Conservation (phyloP, 306 rosid genomes). For the Sicyos baderoa region DNA sequence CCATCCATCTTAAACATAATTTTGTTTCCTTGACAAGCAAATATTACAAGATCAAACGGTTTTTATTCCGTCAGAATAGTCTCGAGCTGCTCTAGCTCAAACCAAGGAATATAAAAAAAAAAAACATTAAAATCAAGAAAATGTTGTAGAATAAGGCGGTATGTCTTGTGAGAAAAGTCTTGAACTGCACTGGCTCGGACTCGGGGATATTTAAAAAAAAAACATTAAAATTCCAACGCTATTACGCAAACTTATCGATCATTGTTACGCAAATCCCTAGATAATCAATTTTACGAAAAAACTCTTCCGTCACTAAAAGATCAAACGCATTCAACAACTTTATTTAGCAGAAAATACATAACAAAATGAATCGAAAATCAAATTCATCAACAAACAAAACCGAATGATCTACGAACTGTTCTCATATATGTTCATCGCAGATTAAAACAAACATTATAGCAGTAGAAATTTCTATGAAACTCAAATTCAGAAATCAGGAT, state of each 20-base stretch:
- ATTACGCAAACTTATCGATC: background rate
- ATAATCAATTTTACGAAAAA: background rate
- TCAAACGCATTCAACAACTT: background rate
- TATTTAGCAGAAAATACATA: background rate
- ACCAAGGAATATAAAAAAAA: too few relatives aligned
- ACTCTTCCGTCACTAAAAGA: background rate
- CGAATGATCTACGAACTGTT: background rate
- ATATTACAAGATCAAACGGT: too few relatives aligned
- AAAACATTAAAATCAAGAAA: too few relatives aligned
- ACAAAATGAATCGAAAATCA: background rate
- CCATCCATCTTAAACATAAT: too few relatives aligned
- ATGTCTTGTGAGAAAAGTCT: too few relatives aligned
- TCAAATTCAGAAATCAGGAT: background rate
- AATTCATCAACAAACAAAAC: background rate
- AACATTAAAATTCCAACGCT: too few relatives aligned
- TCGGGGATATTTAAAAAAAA: too few relatives aligned
- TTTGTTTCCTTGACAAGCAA: too few relatives aligned
- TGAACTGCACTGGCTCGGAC: too few relatives aligned
- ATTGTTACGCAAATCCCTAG: background rate
- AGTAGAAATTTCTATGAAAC: background rate
- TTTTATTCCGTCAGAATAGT: too few relatives aligned
- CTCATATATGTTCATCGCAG: background rate
- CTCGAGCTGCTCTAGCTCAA: too few relatives aligned
- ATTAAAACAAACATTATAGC: background rate
- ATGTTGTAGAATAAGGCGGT: too few relatives aligned